Evolutionary conservation across 2,329 filamentous ascomycete genomes (phyloP).

Genomic region (Pseudocercospora musae): DNA sequence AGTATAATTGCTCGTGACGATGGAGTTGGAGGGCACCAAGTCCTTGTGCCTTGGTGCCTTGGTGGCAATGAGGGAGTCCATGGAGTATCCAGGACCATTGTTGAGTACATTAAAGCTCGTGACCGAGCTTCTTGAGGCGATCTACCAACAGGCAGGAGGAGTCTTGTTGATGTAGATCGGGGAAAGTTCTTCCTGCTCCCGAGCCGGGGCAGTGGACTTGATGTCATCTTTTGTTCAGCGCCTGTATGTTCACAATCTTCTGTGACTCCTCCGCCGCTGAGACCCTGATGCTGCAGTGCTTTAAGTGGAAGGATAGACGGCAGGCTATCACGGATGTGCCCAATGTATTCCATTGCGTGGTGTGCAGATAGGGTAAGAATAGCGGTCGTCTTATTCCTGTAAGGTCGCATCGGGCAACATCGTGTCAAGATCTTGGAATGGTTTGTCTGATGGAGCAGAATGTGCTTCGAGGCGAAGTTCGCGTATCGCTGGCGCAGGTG

Average conservation of each 20-base stretch:
- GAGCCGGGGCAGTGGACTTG: neutral
- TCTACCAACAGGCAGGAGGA: neutral
- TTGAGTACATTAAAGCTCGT: neutral
- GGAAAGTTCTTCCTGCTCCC: neutral
- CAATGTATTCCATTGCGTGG: neutral
- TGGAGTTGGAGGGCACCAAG: neutral
- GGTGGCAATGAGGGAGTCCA: neutral
- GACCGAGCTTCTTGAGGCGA: neutral
- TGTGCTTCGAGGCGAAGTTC: neutral
- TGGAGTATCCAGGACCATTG: neutral
- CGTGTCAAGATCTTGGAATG: neutral
- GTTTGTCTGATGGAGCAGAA: neutral
- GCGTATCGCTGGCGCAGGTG: neutral
- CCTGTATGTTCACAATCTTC: neutral
- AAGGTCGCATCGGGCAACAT: neutral
- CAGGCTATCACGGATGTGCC: neutral
- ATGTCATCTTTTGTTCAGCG: neutral
- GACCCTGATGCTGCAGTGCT: neutral
- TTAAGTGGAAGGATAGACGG: neutral
- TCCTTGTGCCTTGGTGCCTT: neutral
- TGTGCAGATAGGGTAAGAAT: neutral
- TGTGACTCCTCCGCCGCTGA: neutral
- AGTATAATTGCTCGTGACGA: neutral
- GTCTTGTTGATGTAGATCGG: neutral
- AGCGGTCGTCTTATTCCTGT: neutral